Evolutionary conservation across 768 basidiomycete genomes (phyloP).

Genomic region (Suillus hirtellus): DNA sequence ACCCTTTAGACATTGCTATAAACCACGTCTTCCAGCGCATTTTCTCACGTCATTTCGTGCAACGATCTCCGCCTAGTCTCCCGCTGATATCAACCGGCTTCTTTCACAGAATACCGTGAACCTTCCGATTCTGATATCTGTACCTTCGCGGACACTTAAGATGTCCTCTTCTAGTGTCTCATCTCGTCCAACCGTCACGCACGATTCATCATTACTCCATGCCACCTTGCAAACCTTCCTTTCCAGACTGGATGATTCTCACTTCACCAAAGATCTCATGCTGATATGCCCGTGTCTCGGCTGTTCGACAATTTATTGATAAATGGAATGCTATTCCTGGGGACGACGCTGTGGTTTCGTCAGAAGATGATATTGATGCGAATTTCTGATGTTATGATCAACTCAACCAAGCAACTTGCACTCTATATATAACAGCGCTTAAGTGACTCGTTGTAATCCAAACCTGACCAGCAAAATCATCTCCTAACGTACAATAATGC

Average conservation of each 20-base stretch:
- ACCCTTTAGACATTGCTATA: slow-evolving; percentile 41
- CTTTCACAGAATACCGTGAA: slow-evolving; percentile 9
- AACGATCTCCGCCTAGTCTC: slow-evolving; percentile 20
- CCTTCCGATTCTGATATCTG: slow-evolving; percentile 25
- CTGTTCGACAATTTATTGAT: slow-evolving; percentile 45
- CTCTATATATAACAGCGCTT: neutral
- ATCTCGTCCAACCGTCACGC: slow-evolving; percentile 36
- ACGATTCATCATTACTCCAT: slow-evolving; percentile 42
- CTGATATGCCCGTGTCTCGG: slow-evolving; percentile 66
- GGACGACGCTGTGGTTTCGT: slow-evolving; percentile 28
- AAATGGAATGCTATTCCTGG: slow-evolving; percentile 27
- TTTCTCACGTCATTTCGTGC: slow-evolving; percentile 26
- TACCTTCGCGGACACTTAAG: neutral
- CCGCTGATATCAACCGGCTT: slow-evolving; percentile 31
- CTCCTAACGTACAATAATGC: neutral
- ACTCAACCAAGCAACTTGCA: neutral
- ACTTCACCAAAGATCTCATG: slow-evolving; percentile 63
- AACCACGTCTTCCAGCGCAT: slow-evolving; percentile 45
- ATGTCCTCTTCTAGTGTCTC: neutral
- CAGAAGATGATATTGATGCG: too few species aligned
- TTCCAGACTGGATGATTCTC: slow-evolving; percentile 52
- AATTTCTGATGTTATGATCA: neutral
- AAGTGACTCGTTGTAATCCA: neutral
- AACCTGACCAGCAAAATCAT: neutral
- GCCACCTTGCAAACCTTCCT: slow-evolving; percentile 31